Percentiles rank a stretch among this genome's conserved stretches.
phyloP scores from a whole-genome alignment of 768 basidiomycete species.

The Boletus subcaerulescens region DNA sequence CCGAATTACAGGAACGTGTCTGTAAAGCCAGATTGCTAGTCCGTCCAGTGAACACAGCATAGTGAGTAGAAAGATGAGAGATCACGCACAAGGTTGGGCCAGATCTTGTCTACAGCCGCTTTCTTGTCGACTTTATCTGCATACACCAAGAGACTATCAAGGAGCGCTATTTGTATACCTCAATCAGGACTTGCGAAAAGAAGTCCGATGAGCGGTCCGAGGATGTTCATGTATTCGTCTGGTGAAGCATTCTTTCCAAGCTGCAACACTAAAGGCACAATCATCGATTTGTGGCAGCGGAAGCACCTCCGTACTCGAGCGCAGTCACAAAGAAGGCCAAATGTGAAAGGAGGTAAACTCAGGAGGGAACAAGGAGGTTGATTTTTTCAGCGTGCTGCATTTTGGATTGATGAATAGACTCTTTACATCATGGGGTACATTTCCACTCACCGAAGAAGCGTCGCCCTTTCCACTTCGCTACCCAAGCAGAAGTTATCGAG shows the following conservation, averaged over 20 bases:
- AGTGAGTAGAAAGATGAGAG: neutral
- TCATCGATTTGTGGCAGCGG: constrained; percentile 68
- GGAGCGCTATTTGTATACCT: constrained; percentile 88
- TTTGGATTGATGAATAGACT: neutral
- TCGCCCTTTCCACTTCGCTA: constrained; percentile 75
- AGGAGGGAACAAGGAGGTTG: constrained; percentile 73
- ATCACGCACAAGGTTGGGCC: constrained; percentile 78
- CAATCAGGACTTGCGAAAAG: constrained; percentile 90
- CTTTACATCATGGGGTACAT: neutral
- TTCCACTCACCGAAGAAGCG: constrained; percentile 60
- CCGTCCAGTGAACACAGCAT: neutral
- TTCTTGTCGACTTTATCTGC: constrained; percentile 85
- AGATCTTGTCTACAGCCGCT: constrained; percentile 82
- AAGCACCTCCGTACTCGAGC: constrained; percentile 73
- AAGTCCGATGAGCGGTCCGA: constrained; percentile 78
- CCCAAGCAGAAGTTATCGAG: constrained; percentile 82
- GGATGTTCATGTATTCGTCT: constrained; percentile 63
- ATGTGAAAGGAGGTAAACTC: constrained; percentile 84
- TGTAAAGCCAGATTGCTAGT: constrained; percentile 89
- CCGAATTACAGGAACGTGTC: constrained; percentile 94
- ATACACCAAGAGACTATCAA: constrained; percentile 82
- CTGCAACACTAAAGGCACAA: constrained; percentile 81
- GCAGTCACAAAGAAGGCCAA: constrained; percentile 83
- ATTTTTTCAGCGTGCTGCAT: constrained; percentile 74
- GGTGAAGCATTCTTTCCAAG: constrained; percentile 70